These are phyloP conservation scores for Waltergamsia citrina DNA, from an alignment of 2,329 filamentous ascomycete genomes.

Conservation along the genomic window DNA sequence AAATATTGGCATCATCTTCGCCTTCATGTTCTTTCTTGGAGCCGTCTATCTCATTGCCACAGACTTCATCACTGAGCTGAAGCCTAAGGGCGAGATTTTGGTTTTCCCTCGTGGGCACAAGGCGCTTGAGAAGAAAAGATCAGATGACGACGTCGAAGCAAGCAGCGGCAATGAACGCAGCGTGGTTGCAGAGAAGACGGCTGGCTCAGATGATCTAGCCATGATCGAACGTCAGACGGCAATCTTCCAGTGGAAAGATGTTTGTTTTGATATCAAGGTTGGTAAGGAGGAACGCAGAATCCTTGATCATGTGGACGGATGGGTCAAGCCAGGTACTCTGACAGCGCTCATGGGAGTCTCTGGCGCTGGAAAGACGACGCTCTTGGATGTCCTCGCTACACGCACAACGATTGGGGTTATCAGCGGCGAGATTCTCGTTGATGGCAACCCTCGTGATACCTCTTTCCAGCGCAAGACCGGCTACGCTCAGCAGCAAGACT, in stretches of 20 bases:
- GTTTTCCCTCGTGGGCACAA: slow-evolving; percentile 64
- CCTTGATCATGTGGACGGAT: slow-evolving; percentile 56
- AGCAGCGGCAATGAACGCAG: slow-evolving; percentile 15
- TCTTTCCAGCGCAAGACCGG: slow-evolving; percentile 61
- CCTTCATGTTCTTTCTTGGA: slow-evolving; percentile 53
- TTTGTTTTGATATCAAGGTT: no score
- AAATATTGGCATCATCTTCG: slow-evolving; percentile 62
- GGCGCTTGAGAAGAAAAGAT: slow-evolving; percentile 45
- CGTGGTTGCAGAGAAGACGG: no score
- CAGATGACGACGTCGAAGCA: slow-evolving; percentile 44
- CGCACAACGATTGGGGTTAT: slow-evolving; percentile 61
- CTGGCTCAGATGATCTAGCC: no score
- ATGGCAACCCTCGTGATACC: slow-evolving; percentile 51
- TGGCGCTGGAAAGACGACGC: slow-evolving; percentile 49
- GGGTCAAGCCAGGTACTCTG: slow-evolving; percentile 62
- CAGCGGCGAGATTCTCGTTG: slow-evolving; percentile 55
- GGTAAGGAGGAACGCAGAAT: no score
- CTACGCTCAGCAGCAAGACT: slow-evolving; percentile 58
- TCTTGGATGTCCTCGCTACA: slow-evolving; percentile 50
- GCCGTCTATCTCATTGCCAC: slow-evolving; percentile 52
- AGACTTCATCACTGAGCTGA: slow-evolving; percentile 55
- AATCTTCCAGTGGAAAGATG: no score
- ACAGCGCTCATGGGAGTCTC: slow-evolving; percentile 53
- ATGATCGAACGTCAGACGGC: no score
- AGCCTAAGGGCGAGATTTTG: slow-evolving; percentile 68